phyloP scores from a whole-genome alignment of 306 rosid genomes.

The Cucurbita moschata region DNA sequence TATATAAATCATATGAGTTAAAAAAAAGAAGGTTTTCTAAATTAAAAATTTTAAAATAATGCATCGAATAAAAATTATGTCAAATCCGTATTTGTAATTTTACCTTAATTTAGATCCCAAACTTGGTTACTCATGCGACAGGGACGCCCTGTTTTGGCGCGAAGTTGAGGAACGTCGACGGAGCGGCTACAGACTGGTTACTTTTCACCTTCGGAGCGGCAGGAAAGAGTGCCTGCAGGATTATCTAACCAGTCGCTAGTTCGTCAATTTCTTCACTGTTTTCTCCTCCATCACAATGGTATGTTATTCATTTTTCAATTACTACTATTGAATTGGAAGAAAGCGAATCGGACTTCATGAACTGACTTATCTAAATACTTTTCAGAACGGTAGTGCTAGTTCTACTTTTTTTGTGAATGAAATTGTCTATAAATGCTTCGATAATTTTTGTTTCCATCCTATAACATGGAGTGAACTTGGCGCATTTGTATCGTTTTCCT shows the following conservation, averaged over 20 bases:
- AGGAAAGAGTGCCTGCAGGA: neutral
- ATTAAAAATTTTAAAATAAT: too few relatives aligned
- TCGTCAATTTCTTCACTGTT: neutral
- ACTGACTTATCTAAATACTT: neutral
- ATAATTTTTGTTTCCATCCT: conserved; percentile 11
- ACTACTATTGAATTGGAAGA: conserved; percentile 3
- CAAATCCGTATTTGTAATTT: too few relatives aligned
- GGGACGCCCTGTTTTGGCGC: conserved; percentile 1
- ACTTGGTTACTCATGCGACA: neutral
- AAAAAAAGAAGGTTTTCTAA: too few relatives aligned
- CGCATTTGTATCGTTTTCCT: conserved; percentile 19
- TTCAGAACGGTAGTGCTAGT: neutral
- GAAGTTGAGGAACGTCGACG: neutral
- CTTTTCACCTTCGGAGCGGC: neutral
- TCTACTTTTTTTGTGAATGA: neutral
- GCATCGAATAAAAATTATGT: too few relatives aligned
- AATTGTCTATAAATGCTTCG: conserved; percentile 5
- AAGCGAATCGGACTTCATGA: neutral
- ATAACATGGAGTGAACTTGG: conserved; percentile 1
- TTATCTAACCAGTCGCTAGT: neutral
- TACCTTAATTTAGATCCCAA: too few relatives aligned
- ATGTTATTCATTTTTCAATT: conserved; percentile 7
- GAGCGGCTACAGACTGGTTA: neutral
- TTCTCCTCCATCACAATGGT: neutral
- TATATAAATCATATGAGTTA: too few relatives aligned